Conservation (phyloP, 345 rosid genomes). For the Murraya paniculata region DNA sequence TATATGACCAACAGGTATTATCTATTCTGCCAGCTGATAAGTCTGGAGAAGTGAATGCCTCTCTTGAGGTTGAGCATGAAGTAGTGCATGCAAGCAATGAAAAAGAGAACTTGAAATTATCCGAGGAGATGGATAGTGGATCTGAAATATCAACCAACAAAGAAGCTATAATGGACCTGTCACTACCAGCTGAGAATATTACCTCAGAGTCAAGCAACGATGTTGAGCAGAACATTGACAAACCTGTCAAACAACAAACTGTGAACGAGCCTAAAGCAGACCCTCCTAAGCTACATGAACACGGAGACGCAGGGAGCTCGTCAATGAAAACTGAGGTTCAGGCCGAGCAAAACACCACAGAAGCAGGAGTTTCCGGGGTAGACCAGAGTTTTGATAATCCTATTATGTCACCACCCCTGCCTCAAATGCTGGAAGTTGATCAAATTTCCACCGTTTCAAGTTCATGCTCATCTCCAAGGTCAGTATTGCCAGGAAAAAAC, state of each 20-base stretch:
- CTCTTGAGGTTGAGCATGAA: constrained; percentile 16
- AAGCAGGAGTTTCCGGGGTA: constrained; percentile 28
- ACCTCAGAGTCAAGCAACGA: constrained; percentile 23
- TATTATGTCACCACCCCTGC: constrained; percentile 8
- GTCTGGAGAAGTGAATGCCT: constrained; percentile 29
- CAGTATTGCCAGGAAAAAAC: constrained; percentile 36
- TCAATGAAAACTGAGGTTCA: constrained; percentile 3
- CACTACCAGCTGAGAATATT: constrained; percentile 26
- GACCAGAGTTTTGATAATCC: constrained; percentile 19
- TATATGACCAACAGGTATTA: constrained; percentile 33
- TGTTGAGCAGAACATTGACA: neutral
- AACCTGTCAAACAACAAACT: constrained; percentile 7
- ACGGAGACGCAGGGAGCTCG: neutral
- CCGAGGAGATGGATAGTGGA: constrained; percentile 2
- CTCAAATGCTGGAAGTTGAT: constrained; percentile 13
- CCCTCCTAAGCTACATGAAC: constrained; percentile 4
- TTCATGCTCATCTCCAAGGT: constrained; percentile 44
- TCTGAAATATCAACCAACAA: constrained; percentile 6
- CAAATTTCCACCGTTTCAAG: constrained; percentile 26
- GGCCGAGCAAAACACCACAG: constrained; percentile 16
- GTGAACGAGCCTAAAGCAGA: constrained; percentile 1
- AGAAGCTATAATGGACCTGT: neutral
- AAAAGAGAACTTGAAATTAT: neutral
- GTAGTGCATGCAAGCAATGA: constrained; percentile 6
- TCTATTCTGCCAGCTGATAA: constrained; percentile 18